Base-by-base conservation (phyloP, 352 stramenopile genomes). In the Aphanomyces euteiches region DNA sequence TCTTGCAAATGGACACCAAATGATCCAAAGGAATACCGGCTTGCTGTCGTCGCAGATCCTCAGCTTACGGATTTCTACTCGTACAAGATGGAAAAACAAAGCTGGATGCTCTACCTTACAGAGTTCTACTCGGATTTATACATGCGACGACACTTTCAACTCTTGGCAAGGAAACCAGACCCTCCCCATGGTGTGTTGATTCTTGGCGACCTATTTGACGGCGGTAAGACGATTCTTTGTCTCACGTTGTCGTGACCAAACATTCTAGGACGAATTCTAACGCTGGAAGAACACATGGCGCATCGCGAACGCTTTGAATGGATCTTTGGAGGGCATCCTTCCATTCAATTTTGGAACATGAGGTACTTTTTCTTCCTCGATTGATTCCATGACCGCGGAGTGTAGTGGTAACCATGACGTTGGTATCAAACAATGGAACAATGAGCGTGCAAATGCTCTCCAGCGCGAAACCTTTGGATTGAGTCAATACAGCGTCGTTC, bases 51-150 rank as follows among this genome's bases (percentile, higher is more conserved):
- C n/a, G 68, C 58, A 4, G 57, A 73, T 36, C 68, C 68, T 10
- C 68, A 74, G 38, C 54, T 74, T 8, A 70, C 68, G 0, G 68
- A 74, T 60, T 43, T 45, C 21, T 70, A 47, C 53, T 69, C 56
- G 56, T 74, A 74, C 54, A 60, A 64, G 37, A 66, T 66, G 59
- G 40, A 21, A 13, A 64, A 58, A 21, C 56, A 56, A 28, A 59
- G 54, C 7, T 50, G 66, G 48, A 7, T 36, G 37, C 59, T 67
- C 19, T 48, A 34, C 48, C 58, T 64, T 38, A 70, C 68, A 4
- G 58, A 74, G 50, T 66, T 66, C 58, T 74, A 65, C 59, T 70
- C 47, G 48, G 68, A 74, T 37, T 10, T 70, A 21, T 70, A 66
- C 58, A 74, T 70, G 68, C 68, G 68, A 7, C 57, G 58, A 10